Percentiles rank a stretch among this genome's conserved stretches.
phyloP scores from a whole-genome alignment of 2,329 filamentous ascomycete species.

The Hypoxylon rubiginosum region DNA sequence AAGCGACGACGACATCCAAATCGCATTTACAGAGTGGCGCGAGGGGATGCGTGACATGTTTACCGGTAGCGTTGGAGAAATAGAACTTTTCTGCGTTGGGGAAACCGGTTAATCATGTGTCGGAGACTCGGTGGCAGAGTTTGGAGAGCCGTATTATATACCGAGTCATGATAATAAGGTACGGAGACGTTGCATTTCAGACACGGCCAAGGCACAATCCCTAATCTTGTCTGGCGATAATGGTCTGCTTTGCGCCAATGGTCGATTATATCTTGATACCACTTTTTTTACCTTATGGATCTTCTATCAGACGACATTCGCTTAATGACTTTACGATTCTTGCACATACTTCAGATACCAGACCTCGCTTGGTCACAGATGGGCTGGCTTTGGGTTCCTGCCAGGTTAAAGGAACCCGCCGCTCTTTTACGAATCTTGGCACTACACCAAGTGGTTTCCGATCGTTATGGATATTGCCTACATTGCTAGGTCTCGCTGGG shows the following conservation, averaged over 20 bases:
- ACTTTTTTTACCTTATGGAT: slow-evolving; percentile 37
- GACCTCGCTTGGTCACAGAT: slow-evolving; percentile 37
- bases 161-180: slow-evolving; percentile 12
- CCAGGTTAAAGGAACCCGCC: slow-evolving; percentile 34
- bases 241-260: slow-evolving; percentile 31
- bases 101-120: slow-evolving; percentile 52
- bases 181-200: slow-evolving; percentile 12
- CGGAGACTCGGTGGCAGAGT: slow-evolving; percentile 1
- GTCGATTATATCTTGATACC: slow-evolving; percentile 48
- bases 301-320: slow-evolving; percentile 37
- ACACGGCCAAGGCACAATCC: slow-evolving; percentile 15
- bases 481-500: slow-evolving; percentile 2
- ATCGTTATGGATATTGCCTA: slow-evolving; percentile 36
- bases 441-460: slow-evolving; percentile 21
- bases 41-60: slow-evolving; percentile 72
- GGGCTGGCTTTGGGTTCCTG: slow-evolving; percentile 36
- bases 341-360: slow-evolving; percentile 52
- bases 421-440: slow-evolving; percentile 31
- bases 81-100: slow-evolving; percentile 84
- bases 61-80: slow-evolving; percentile 84
- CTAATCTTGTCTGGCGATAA: slow-evolving; percentile 35
- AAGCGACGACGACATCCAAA: slow-evolving; percentile 95
- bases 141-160: slow-evolving; percentile 9
- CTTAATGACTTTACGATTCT: slow-evolving; percentile 49
- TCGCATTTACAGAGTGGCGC: slow-evolving; percentile 94